Evolutionary conservation across 768 basidiomycete genomes (phyloP).

Genomic region (Lactifluus echinatus): DNA sequence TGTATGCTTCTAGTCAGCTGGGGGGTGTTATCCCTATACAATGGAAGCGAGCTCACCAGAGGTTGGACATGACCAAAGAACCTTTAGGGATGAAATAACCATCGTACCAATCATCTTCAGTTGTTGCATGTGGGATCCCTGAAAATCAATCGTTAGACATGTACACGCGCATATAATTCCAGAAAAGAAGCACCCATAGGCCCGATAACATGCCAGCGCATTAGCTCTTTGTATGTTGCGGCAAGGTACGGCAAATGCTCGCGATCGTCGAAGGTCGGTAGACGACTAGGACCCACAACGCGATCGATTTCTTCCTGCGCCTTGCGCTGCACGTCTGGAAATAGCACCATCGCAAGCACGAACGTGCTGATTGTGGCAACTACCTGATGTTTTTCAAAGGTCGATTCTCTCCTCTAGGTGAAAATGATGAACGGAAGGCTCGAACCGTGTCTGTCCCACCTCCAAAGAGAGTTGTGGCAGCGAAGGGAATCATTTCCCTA

Average conservation of each 20-base stretch:
- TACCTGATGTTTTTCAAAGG: neutral
- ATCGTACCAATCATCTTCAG: constrained; percentile 19
- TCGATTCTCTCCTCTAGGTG: no score
- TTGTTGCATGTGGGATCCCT: constrained; percentile 8
- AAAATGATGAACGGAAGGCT: no score
- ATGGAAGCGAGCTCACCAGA: constrained; percentile 15
- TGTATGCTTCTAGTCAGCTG: neutral
- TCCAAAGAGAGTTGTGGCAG: constrained; percentile 5
- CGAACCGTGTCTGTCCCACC: constrained; percentile 16
- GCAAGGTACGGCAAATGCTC: constrained; percentile 22
- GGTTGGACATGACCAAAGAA: constrained; percentile 18
- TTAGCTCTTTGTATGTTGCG: constrained; percentile 22
- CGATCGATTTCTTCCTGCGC: constrained; percentile 24
- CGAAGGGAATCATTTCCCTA: neutral
- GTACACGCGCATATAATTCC: neutral
- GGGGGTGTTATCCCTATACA: neutral
- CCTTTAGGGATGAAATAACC: constrained; percentile 23
- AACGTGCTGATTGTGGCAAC: constrained; percentile 16
- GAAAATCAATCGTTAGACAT: neutral
- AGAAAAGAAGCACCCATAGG: constrained; percentile 12
- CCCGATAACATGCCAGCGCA: constrained; percentile 23
- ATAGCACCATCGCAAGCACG: constrained; percentile 18
- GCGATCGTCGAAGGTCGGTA: constrained; percentile 20
- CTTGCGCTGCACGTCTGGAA: constrained; percentile 22
- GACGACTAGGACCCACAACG: constrained; percentile 18